phyloP scores from a whole-genome alignment of 441 rosid genomes.

The Sinapis alba region DNA sequence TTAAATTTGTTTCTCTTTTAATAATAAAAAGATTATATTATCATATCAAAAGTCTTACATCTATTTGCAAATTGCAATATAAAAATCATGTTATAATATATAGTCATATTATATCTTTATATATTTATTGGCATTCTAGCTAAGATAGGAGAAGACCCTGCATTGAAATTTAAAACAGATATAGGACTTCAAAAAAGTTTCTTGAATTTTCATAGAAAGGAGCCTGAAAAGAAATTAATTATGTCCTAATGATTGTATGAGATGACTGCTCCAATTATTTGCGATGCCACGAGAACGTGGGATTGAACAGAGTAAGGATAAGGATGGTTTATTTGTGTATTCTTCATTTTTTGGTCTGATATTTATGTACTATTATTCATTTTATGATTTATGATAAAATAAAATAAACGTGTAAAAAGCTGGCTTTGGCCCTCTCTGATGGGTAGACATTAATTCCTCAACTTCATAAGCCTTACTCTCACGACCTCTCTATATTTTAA shows the following conservation, averaged over 20 bases:
- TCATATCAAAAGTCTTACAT: neutral
- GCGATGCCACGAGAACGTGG: slow-evolving; percentile 37
- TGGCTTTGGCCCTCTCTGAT: slow-evolving; percentile 33
- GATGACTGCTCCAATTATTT: slow-evolving; percentile 38
- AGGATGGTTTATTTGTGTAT: slow-evolving; percentile 32
- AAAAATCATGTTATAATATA: neutral
- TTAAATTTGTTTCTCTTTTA: too few relatives aligned
- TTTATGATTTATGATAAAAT: slow-evolving; percentile 3
- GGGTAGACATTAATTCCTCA: slow-evolving; percentile 28
- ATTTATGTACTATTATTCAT: slow-evolving; percentile 2
- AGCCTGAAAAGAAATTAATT: slow-evolving; percentile 5
- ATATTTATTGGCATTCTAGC: neutral
- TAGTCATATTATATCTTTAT: too few relatives aligned
- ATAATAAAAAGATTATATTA: too few relatives aligned
- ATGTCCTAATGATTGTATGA: slow-evolving; percentile 26
- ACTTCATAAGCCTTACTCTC: slow-evolving; percentile 32
- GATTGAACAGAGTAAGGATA: slow-evolving; percentile 30
- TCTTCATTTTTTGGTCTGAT: neutral
- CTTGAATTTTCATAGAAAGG: neutral
- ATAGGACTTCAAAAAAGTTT: neutral
- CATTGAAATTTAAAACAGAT: neutral
- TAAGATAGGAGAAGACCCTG: neutral
- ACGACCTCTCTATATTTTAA: slow-evolving; percentile 6
- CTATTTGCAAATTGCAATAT: neutral
- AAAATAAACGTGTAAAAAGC: slow-evolving; percentile 32